Conservation (phyloP, 2,329 filamentous ascomycete genomes). For the Hypoxylon sp. region DNA sequence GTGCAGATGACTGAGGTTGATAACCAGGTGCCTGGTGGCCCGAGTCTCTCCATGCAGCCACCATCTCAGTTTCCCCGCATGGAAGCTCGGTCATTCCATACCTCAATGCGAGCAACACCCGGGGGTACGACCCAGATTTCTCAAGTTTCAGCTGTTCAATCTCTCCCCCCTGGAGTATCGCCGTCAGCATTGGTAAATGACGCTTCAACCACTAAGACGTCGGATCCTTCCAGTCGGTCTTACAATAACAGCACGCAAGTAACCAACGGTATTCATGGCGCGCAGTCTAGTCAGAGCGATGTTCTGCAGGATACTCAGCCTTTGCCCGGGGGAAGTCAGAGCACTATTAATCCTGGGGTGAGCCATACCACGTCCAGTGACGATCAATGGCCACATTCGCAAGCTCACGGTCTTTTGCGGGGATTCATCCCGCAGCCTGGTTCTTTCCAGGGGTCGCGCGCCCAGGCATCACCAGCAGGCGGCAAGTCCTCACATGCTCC, state of each 20-base stretch:
- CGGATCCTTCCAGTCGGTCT: conserved; percentile 75
- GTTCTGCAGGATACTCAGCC: conserved; percentile 71
- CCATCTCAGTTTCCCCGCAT: conserved; percentile 61
- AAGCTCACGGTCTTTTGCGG: conserved; percentile 66
- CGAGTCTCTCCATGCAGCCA: conserved; percentile 64
- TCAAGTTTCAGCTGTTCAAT: conserved; percentile 73
- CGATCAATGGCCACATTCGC: conserved; percentile 71
- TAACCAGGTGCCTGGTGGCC: conserved; percentile 61
- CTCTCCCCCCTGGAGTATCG: conserved; percentile 70
- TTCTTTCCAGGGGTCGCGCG: conserved; percentile 46
- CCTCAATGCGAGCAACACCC: conserved; percentile 58
- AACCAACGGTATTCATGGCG: conserved; percentile 75
- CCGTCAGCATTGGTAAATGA: conserved; percentile 80
- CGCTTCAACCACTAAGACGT: conserved; percentile 94
- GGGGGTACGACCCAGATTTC: conserved; percentile 72
- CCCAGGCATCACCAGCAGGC: conserved; percentile 57
- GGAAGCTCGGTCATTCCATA: conserved; percentile 52
- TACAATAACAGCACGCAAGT: conserved; percentile 79
- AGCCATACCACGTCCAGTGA: conserved; percentile 68
- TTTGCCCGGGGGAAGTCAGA: conserved; percentile 58
- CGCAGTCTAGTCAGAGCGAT: conserved; percentile 56
- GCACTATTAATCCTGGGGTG: conserved; percentile 32
- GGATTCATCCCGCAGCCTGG: conserved; percentile 58
- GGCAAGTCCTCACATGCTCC: conserved; percentile 55
- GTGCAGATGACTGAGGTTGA: conserved; percentile 73